These are phyloP conservation scores for Halophytophthora batemanensis DNA, from an alignment of 352 stramenopile genomes.

Conservation along the genomic window DNA sequence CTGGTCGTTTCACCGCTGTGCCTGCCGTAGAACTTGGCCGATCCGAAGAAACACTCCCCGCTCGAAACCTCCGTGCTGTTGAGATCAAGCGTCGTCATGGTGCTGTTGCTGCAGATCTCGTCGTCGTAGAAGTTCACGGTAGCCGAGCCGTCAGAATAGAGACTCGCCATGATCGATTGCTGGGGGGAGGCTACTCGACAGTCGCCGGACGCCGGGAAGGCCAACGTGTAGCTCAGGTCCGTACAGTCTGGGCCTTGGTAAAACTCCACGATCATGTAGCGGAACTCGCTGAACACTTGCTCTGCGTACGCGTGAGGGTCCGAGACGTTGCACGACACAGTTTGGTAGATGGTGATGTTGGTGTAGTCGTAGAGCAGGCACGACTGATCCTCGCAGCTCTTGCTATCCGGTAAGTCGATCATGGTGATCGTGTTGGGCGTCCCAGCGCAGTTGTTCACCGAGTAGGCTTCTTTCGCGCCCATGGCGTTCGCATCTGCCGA, in stretches of 20 bases:
- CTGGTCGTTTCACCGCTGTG: not conserved
- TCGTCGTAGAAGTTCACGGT: conserved; percentile 12
- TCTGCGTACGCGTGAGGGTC: conserved; percentile 9
- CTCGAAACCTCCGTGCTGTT: conserved; percentile 14
- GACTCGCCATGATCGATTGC: conserved; percentile 10
- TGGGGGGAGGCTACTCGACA: conserved; percentile 17
- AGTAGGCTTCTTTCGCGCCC: too few species aligned
- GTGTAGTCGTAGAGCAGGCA: conserved; percentile 9
- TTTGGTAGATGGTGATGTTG: conserved; percentile 16
- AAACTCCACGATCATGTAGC: conserved; percentile 19
- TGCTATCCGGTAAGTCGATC: conserved; percentile 3
- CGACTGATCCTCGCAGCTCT: conserved; percentile 4
- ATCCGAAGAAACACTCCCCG: conserved; percentile 10
- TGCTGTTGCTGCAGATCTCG: conserved; percentile 9
- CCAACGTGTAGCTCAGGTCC: conserved; percentile 4
- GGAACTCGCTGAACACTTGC: conserved; percentile 13
- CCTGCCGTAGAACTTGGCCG: not conserved
- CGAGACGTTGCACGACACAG: conserved; percentile 11
- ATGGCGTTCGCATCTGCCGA: too few species aligned
- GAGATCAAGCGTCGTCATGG: conserved; percentile 15
- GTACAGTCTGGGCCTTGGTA: conserved; percentile 6
- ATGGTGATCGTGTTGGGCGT: too few species aligned
- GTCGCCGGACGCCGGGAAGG: conserved; percentile 9
- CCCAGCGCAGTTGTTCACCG: too few species aligned
- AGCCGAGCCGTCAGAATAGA: conserved; percentile 16